Evolutionary conservation across 2,329 filamentous ascomycete species (phyloP).

Genomic region (Bipolaris cookei): DNA sequence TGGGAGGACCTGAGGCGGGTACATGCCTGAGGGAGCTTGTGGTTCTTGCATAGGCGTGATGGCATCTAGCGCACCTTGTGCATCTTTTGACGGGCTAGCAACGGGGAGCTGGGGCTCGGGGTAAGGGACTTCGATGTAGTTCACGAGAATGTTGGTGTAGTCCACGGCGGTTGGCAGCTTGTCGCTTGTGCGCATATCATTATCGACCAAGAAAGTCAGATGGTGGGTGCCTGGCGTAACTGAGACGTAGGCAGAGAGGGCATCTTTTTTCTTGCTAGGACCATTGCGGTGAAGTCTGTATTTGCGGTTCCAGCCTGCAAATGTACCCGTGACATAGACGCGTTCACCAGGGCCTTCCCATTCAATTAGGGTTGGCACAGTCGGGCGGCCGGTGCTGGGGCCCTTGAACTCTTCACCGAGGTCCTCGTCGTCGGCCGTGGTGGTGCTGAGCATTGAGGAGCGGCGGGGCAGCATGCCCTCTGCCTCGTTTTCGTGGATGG

Average conservation of each 20-base stretch:
- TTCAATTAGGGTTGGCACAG: constrained; percentile 83
- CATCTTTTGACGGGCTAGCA: constrained; percentile 25
- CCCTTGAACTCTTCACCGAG: constrained; percentile 70
- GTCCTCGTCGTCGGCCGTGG: constrained; percentile 71
- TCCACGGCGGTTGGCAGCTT: constrained; percentile 93
- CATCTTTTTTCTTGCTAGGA: constrained; percentile 57
- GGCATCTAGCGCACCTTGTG: constrained; percentile 28
- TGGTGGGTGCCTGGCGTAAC: constrained; percentile 95
- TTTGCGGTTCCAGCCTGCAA: constrained; percentile 96
- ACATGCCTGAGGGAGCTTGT: constrained; percentile 32
- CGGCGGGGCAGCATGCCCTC: constrained; percentile 63
- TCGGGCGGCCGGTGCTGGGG: constrained; percentile 69
- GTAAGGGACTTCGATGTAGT: constrained; percentile 92
- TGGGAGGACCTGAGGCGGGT: constrained; percentile 50
- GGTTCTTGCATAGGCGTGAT: constrained; percentile 36
- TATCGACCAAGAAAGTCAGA: constrained; percentile 93
- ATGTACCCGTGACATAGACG: constrained; percentile 95
- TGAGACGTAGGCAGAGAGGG: constrained; percentile 78
- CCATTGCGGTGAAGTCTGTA: constrained; percentile 78
- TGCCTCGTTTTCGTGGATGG: constrained; percentile 52
- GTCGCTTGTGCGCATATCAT: constrained; percentile 87
- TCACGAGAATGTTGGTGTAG: constrained; percentile 96
- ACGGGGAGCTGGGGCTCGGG: constrained; percentile 64
- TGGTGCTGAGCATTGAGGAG: constrained; percentile 61
- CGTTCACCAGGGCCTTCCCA: constrained; percentile 86